These are phyloP conservation scores for Kodamaea derodonti DNA, from an alignment of 1,139 yeast genomes.

Conservation along the genomic window DNA sequence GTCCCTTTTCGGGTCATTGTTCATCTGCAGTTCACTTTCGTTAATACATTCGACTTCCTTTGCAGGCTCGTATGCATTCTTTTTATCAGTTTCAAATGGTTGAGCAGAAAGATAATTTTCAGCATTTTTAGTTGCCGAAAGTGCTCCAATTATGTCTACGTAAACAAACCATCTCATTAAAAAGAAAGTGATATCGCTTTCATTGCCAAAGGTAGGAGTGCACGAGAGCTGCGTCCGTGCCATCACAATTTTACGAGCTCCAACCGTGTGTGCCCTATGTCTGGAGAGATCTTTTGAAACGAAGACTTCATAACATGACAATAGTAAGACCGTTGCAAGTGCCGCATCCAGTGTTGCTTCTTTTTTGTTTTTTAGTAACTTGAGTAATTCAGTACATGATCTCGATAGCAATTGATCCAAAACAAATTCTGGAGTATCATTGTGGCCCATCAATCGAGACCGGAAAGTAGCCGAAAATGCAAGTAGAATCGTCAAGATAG, in stretches of 20 bases:
- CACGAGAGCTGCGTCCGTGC: constrained; percentile 39
- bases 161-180: constrained; percentile 71
- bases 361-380: constrained; percentile 45
- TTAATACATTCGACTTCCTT: constrained; percentile 15
- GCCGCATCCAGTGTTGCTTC: constrained; percentile 65
- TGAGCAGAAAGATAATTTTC: constrained; percentile 20
- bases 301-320: constrained; percentile 63
- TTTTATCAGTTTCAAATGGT: neutral
- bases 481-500: constrained; percentile 56
- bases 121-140: constrained; percentile 37
- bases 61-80: constrained; percentile 15
- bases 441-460: constrained; percentile 27
- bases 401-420: constrained; percentile 51
- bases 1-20: constrained; percentile 34
- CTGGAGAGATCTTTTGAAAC: constrained; percentile 43
- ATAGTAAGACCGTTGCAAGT: constrained; percentile 56
- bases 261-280: constrained; percentile 65
- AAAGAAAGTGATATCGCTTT: constrained; percentile 51
- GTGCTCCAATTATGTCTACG: constrained; percentile 63
- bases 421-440: constrained; percentile 39
- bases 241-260: constrained; percentile 64
- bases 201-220: constrained; percentile 12
- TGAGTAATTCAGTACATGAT: constrained; percentile 54
- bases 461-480: constrained; percentile 66
- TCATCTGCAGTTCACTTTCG: constrained; percentile 1